Evolutionary conservation across 768 basidiomycete species (phyloP).

Genomic region (Strobilomyces echinocephalus): DNA sequence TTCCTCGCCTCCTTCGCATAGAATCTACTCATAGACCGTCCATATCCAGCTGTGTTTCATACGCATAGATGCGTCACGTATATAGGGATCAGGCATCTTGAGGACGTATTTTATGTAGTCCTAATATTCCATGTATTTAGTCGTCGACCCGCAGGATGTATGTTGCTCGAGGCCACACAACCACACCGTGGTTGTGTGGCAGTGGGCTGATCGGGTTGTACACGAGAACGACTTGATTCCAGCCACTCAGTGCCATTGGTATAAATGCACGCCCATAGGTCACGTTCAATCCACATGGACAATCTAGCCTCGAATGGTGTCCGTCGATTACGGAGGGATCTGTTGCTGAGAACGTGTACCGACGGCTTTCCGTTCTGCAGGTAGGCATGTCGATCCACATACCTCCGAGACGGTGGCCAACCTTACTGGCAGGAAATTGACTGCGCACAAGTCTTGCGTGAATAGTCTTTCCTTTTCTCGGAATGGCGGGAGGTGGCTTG

Average conservation of each 20-base stretch:
- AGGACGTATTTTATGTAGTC: conserved; percentile 33
- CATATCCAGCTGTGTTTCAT: conserved; percentile 11
- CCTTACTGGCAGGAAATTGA: conserved; percentile 28
- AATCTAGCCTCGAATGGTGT: conserved; percentile 24
- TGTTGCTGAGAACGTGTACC: conserved; percentile 19
- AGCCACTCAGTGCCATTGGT: not conserved
- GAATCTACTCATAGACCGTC: conserved; percentile 20
- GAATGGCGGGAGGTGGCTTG: conserved; percentile 56
- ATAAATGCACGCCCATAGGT: conserved; percentile 11
- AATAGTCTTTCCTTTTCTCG: conserved; percentile 61
- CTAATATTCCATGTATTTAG: conserved; percentile 30
- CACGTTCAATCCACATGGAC: conserved; percentile 18
- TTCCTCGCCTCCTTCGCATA: conserved; percentile 14
- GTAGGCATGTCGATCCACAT: conserved; percentile 15
- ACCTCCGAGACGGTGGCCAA: not conserved
- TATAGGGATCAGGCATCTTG: conserved; percentile 33
- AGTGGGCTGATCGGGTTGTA: no score
- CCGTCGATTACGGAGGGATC: conserved; percentile 15
- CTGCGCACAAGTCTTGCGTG: conserved; percentile 57
- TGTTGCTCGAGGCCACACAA: no score
- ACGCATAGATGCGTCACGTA: conserved; percentile 29
- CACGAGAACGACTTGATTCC: conserved; percentile 12
- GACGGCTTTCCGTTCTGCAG: conserved; percentile 34
- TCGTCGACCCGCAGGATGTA: conserved; percentile 1
- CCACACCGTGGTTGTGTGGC: no score